Evolutionary conservation across 139 green algal species (phyloP).

Genomic region (Diplosphaera chodatii): DNA sequence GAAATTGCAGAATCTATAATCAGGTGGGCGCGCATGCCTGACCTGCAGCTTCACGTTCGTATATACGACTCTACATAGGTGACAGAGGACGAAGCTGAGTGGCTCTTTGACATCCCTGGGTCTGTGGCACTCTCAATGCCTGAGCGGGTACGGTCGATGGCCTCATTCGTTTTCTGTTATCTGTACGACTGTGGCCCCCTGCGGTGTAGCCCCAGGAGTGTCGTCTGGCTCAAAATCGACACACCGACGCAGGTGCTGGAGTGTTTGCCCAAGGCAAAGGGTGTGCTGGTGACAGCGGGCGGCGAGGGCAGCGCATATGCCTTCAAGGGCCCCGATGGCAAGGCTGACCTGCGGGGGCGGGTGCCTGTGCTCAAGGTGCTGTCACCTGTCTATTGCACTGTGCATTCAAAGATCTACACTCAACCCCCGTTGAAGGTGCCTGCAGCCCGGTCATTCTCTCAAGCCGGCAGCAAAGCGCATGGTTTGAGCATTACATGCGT

Average conservation of each 20-base stretch:
- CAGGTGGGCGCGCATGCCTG: too few species aligned
- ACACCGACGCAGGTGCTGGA: constrained; percentile 40
- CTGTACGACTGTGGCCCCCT: too few species aligned
- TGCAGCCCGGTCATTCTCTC: too few species aligned
- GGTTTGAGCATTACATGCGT: background rate
- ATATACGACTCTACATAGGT: background rate
- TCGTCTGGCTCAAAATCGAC: too few species aligned
- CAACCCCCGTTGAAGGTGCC: too few species aligned
- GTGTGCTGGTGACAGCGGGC: constrained; percentile 76
- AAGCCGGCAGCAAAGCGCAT: too few species aligned
- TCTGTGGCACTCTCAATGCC: constrained; percentile 40
- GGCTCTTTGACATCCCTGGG: constrained; percentile 59
- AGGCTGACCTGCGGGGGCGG: constrained; percentile 45
- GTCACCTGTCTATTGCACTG: background rate
- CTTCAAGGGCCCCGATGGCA: constrained; percentile 38
- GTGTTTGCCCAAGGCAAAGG: constrained; percentile 38
- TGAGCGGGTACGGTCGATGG: constrained; percentile 25
- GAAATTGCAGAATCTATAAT: too few species aligned
- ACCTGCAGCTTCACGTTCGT: background rate
- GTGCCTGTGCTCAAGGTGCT: constrained; percentile 48
- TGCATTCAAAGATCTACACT: too few species aligned
- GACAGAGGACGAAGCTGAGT: constrained; percentile 75
- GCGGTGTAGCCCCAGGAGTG: too few species aligned
- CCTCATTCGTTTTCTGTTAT: too few species aligned
- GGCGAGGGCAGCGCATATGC: constrained; percentile 67